Percentiles rank a stretch among this genome's conserved stretches.
These are phyloP conservation scores for Trichoderma orchidacearum DNA, from an alignment of 495 filamentous ascomycete species.

Conservation along the genomic window DNA sequence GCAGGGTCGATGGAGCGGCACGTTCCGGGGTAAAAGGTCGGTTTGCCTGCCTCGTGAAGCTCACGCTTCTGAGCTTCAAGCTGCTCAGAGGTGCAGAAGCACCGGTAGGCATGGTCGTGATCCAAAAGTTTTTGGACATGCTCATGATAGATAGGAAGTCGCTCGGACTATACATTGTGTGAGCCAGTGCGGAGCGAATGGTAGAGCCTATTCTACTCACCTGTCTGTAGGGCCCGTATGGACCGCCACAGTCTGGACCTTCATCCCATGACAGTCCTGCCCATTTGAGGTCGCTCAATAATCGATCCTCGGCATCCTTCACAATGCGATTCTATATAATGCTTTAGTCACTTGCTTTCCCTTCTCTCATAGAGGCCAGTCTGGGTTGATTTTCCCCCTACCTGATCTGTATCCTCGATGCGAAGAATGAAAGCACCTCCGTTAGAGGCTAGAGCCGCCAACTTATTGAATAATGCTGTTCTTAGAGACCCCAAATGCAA, in stretches of 20 bases:
- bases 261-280: constrained; percentile 90
- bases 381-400: too few relatives aligned
- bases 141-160: constrained; percentile 56
- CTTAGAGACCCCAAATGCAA: constrained; percentile 83
- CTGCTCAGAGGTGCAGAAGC: constrained; percentile 72
- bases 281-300: constrained; percentile 75
- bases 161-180: constrained; percentile 53
- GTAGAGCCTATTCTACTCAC: constrained; percentile 23
- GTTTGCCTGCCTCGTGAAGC: constrained; percentile 42
- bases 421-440: constrained; percentile 88
- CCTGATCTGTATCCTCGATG: constrained; percentile 93
- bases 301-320: constrained; percentile 56
- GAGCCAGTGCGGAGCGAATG: not conserved
- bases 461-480: constrained; percentile 85
- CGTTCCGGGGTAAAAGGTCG: constrained; percentile 62
- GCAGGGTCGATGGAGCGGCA: constrained; percentile 52
- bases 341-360: not conserved
- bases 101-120: constrained; percentile 71
- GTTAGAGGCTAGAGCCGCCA: constrained; percentile 53
- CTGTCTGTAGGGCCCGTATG: constrained; percentile 76
- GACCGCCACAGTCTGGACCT: constrained; percentile 70
- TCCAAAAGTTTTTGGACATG: constrained; percentile 59
- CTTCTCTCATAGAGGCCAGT: not conserved
- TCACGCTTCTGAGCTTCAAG: constrained; percentile 48
- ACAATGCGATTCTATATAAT: constrained; percentile 31